Evolutionary conservation across 768 basidiomycete species (phyloP).

Genomic region (Lyophyllum shimeji): DNA sequence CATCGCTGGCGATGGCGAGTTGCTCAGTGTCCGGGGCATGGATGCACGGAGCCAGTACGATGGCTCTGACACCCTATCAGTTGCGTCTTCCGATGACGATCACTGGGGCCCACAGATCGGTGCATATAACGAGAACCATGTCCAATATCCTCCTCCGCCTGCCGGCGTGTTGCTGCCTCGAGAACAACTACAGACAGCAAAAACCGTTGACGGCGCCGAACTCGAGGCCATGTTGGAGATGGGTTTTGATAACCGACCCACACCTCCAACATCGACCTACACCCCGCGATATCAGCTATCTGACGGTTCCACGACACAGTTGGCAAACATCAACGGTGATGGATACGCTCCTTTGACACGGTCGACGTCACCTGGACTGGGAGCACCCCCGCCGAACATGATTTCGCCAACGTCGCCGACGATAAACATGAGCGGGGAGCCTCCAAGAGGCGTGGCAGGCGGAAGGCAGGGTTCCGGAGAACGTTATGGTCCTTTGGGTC

Average conservation of each 20-base stretch:
- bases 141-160: conserved; percentile 82
- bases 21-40: conserved; percentile 49
- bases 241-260: conserved; percentile 79
- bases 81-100: conserved; percentile 89
- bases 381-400: conserved; percentile 27
- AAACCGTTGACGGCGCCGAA: conserved; percentile 67
- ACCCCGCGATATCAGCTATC: conserved; percentile 63
- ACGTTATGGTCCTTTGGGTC: conserved; percentile 57
- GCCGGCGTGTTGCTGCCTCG: conserved; percentile 57
- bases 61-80: conserved; percentile 77
- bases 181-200: conserved; percentile 36
- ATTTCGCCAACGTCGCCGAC: conserved; percentile 43
- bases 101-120: conserved; percentile 96
- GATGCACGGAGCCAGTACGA: conserved; percentile 67
- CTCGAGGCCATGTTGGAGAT: conserved; percentile 90
- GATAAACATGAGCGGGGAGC: conserved; percentile 23
- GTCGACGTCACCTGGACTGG: conserved; percentile 43
- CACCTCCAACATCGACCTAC: conserved; percentile 45
- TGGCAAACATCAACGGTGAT: conserved; percentile 42
- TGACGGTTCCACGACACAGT: conserved; percentile 49
- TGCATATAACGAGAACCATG: conserved; percentile 86
- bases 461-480: conserved; percentile 29
- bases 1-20: conserved; percentile 58
- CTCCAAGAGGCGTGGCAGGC: conserved; percentile 11
- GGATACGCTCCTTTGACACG: conserved; percentile 58